Percentiles rank a stretch among this genome's conserved stretches.
Evolutionary conservation across 2,329 filamentous ascomycete species (phyloP).

Genomic region (Colletotrichum gloeosporioides): DNA sequence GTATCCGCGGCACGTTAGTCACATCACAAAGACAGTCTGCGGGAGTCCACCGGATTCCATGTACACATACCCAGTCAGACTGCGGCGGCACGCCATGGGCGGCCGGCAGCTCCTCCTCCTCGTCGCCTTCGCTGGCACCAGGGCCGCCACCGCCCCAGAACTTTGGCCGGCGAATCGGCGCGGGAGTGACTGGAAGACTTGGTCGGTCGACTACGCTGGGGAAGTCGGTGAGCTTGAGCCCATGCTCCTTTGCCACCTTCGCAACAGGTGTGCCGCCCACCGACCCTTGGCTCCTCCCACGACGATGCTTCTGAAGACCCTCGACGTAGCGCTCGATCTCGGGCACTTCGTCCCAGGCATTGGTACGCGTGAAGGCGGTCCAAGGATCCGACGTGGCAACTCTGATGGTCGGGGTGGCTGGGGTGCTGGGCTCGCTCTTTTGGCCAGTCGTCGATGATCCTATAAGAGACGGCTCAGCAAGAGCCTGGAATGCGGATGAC

Average conservation of each 20-base stretch:
- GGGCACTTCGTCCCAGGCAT: slow-evolving; percentile 92
- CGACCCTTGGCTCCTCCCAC: slow-evolving; percentile 35
- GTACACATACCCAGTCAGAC: slow-evolving; percentile 91
- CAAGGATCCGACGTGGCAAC: slow-evolving; percentile 65
- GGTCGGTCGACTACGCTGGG: slow-evolving; percentile 82
- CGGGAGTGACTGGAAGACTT: slow-evolving; percentile 89
- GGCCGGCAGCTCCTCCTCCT: slow-evolving; percentile 67
- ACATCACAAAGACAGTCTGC: slow-evolving; percentile 60
- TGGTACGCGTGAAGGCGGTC: slow-evolving; percentile 76
- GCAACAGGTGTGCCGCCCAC: slow-evolving; percentile 23
- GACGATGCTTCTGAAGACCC: slow-evolving; percentile 68
- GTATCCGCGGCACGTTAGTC: slow-evolving; percentile 55
- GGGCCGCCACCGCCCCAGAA: slow-evolving; percentile 65
- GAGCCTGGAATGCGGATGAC: slow-evolving; percentile 22
- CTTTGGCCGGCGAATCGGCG: slow-evolving; percentile 72
- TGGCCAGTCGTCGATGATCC: slow-evolving; percentile 33
- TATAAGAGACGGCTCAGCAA: slow-evolving; percentile 39
- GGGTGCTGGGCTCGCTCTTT: slow-evolving; percentile 50
- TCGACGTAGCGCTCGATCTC: slow-evolving; percentile 90
- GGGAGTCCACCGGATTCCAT: slow-evolving; percentile 53
- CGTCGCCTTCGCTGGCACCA: slow-evolving; percentile 51
- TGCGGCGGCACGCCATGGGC: slow-evolving; percentile 87
- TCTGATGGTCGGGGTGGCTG: slow-evolving; percentile 53
- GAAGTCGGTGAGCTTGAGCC: slow-evolving; percentile 83
- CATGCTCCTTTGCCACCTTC: slow-evolving; percentile 33